Percentiles rank a stretch among this genome's conserved stretches.
These are phyloP conservation scores for Linum tenue DNA, from an alignment of 345 rosid genomes.

Conservation along the genomic window DNA sequence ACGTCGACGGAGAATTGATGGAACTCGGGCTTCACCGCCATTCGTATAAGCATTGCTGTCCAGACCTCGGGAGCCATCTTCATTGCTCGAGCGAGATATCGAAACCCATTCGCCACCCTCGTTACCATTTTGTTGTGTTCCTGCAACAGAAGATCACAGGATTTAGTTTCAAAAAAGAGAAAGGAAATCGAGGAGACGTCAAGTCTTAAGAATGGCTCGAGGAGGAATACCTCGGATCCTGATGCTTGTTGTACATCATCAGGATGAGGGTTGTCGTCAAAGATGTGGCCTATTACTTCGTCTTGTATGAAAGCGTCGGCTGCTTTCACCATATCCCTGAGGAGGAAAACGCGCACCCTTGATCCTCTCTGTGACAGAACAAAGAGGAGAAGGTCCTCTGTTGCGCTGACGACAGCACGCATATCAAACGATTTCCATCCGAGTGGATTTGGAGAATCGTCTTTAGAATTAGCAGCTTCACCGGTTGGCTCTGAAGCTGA, in stretches of 20 bases:
- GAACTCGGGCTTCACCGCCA: constrained; percentile 51
- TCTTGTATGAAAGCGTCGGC: constrained; percentile 51
- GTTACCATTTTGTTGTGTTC: constrained; percentile 31
- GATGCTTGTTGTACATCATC: constrained; percentile 20
- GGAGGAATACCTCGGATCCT: constrained; percentile 35
- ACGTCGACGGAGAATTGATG: constrained; percentile 47
- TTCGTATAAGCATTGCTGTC: constrained; percentile 60
- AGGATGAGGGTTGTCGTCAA: constrained; percentile 10
- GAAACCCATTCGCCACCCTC: constrained; percentile 54
- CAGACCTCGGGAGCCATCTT: constrained; percentile 76
- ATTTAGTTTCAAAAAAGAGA: neutral
- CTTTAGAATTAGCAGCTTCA: constrained; percentile 26
- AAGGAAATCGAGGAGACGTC: too few relatives aligned
- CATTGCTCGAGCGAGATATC: constrained; percentile 43
- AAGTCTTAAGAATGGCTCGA: too few relatives aligned
- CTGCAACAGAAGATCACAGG: constrained; percentile 19
- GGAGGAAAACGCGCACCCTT: constrained; percentile 69
- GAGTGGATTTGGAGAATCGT: constrained; percentile 22
- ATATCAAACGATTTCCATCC: constrained; percentile 82
- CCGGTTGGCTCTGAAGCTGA: constrained; percentile 19
- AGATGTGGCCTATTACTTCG: constrained; percentile 30
- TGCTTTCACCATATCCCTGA: constrained; percentile 62
- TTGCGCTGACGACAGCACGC: constrained; percentile 75
- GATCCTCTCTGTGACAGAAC: constrained; percentile 74
- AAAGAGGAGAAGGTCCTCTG: constrained; percentile 82